Evolutionary conservation across 202 grass and related monocot genomes (phyloP).

Genomic region (Bolboschoenoplectus hybrid): DNA sequence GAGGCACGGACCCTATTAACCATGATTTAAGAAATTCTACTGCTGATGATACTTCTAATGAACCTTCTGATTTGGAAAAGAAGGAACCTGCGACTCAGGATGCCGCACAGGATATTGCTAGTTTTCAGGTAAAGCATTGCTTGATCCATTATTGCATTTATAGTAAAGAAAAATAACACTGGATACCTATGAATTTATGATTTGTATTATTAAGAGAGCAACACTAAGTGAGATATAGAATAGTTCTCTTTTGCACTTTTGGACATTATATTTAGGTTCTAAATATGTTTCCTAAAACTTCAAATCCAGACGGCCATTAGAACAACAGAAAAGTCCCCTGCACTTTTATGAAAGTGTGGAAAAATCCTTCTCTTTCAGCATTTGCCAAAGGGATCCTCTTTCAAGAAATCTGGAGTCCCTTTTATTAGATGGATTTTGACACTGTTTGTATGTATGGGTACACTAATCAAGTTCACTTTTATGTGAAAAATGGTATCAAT

Average conservation of each 20-base stretch:
- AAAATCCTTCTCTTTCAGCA: neutral
- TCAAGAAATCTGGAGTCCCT: neutral
- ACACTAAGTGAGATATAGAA: neutral
- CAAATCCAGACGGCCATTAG: neutral
- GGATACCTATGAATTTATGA: neutral
- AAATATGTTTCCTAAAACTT: neutral
- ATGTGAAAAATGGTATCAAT: neutral
- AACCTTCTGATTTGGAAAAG: slow-evolving; percentile 45
- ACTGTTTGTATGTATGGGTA: neutral
- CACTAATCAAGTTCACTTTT: slow-evolving; percentile 17
- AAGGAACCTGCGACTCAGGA: slow-evolving; percentile 33
- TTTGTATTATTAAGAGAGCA: neutral
- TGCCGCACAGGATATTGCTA: slow-evolving; percentile 66
- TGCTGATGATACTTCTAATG: slow-evolving; percentile 32
- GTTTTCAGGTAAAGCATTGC: slow-evolving; percentile 66
- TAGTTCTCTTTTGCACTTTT: slow-evolving; percentile 3
- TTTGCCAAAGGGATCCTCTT: neutral
- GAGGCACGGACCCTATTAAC: slow-evolving; percentile 32
- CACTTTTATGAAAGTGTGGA: neutral
- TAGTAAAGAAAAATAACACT: neutral
- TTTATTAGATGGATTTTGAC: neutral
- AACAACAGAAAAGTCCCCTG: neutral
- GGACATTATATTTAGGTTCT: neutral
- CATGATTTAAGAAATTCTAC: slow-evolving; percentile 16
- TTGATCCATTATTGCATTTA: neutral